Conservation (phyloP, 1,284 basidiomycete genomes). For the Leccinum solheimii region DNA sequence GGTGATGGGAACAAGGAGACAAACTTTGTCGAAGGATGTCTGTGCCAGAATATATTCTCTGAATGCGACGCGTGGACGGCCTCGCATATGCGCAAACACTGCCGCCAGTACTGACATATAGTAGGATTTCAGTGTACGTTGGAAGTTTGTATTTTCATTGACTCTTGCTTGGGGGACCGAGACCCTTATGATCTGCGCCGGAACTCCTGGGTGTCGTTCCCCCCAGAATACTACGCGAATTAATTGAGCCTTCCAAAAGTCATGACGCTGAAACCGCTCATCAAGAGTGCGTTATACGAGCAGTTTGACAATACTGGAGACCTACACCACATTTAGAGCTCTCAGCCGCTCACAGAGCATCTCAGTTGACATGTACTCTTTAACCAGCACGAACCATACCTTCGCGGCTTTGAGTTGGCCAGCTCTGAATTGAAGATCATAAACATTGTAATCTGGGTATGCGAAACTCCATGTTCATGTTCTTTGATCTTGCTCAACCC, state of each 20-base stretch:
- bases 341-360: constrained; percentile 15
- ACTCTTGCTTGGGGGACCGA: too few relatives aligned
- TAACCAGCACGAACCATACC: constrained; percentile 46
- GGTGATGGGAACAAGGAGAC: neutral
- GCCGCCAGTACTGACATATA: too few relatives aligned
- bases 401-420: constrained; percentile 43
- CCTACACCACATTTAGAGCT: constrained; percentile 17
- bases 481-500: neutral
- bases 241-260: constrained; percentile 44
- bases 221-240: constrained; percentile 41
- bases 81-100: constrained; percentile 4
- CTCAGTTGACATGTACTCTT: constrained; percentile 4
- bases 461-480: too few relatives aligned
- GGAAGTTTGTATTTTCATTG: too few relatives aligned
- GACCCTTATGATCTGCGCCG: too few relatives aligned
- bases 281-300: constrained; percentile 45
- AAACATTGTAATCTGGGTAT: constrained; percentile 48
- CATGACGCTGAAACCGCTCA: constrained; percentile 47
- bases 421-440: constrained; percentile 55
- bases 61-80: neutral
- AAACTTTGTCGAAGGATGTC: constrained; percentile 26
- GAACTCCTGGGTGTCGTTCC: constrained; percentile 39
- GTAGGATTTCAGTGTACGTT: too few relatives aligned
- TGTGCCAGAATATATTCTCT: constrained; percentile 12
- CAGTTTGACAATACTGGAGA: constrained; percentile 33